Evolutionary conservation across 2,329 filamentous ascomycete species (phyloP).

Genomic region (Sporothrix mexicana): DNA sequence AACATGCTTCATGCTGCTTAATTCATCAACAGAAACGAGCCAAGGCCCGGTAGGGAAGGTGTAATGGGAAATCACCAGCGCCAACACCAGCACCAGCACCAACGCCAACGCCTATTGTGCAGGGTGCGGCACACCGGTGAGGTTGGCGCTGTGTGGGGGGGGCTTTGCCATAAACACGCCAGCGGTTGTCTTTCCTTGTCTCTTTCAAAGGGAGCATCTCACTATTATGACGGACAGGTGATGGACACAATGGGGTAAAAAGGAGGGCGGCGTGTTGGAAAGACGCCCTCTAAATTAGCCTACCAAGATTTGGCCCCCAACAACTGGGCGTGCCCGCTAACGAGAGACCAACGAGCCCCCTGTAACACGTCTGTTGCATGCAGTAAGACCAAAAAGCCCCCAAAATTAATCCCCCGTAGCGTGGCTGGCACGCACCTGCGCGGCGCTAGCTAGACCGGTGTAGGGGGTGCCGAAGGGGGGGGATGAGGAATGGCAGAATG

Average conservation of each 20-base stretch:
- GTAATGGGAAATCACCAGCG: background rate
- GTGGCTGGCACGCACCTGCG: conserved; percentile 20
- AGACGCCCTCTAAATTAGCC: conserved; percentile 24
- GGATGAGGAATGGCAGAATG: background rate
- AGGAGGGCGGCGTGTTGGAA: background rate
- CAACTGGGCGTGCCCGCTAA: conserved; percentile 18
- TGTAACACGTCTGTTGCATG: conserved; percentile 9
- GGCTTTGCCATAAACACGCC: background rate
- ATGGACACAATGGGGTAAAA: background rate
- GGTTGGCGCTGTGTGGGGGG: conserved; percentile 20
- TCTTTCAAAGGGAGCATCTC: background rate
- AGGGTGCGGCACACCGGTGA: background rate
- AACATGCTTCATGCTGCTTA: background rate
- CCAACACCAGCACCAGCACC: background rate
- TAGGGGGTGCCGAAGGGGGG: background rate
- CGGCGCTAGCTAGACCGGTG: conserved; percentile 19
- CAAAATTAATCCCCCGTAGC: conserved; percentile 14
- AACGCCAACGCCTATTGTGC: conserved; percentile 5
- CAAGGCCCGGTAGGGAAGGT: conserved; percentile 14
- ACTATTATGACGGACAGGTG: conserved; percentile 22
- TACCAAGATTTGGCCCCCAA: conserved; percentile 13
- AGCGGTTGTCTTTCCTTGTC: background rate
- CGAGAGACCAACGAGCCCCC: background rate
- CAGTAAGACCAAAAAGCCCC: background rate
- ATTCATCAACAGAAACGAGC: background rate